Conservation (phyloP, 1,284 basidiomycete species). For the Meripilus lineatus region DNA sequence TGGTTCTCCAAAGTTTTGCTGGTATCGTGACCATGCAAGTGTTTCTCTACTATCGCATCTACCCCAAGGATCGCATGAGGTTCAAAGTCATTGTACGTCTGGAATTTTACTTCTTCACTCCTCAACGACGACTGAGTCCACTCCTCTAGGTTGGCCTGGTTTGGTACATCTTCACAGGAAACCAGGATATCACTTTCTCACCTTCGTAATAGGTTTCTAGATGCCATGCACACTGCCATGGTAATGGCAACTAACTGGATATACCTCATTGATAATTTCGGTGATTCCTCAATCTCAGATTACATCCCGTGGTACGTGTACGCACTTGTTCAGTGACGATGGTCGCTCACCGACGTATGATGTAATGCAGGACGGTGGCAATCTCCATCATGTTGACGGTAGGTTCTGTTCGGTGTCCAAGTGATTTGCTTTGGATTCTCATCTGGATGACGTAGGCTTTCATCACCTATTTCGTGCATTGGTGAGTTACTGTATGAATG, state of each 20-base stretch:
- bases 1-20: constrained; percentile 13
- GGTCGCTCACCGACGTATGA: constrained; percentile 1
- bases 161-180: constrained; percentile 1
- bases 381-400: constrained; percentile 19
- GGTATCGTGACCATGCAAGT: constrained; percentile 16
- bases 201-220: constrained; percentile 6
- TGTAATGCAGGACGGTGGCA: constrained; percentile 5
- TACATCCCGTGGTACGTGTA: constrained; percentile 22
- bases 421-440: constrained; percentile 5
- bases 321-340: no score
- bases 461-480: constrained; percentile 28
- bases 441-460: constrained; percentile 14
- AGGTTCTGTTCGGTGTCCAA: constrained; percentile 13
- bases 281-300: constrained; percentile 12
- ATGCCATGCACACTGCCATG: constrained; percentile 13
- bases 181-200: neutral
- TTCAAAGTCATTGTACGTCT: constrained; percentile 16
- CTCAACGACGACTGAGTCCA: neutral
- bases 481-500: constrained; percentile 27
- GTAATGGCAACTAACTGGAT: constrained; percentile 13
- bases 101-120: neutral
- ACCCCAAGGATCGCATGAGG: constrained; percentile 11
- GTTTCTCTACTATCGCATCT: constrained; percentile 18
- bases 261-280: constrained; percentile 12
- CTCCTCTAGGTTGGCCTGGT: constrained; percentile 2